Percentiles rank a stretch among this genome's conserved stretches.
These are phyloP conservation scores for Fusarium hainanense DNA, from an alignment of 2,329 filamentous ascomycete genomes.

Conservation along the genomic window DNA sequence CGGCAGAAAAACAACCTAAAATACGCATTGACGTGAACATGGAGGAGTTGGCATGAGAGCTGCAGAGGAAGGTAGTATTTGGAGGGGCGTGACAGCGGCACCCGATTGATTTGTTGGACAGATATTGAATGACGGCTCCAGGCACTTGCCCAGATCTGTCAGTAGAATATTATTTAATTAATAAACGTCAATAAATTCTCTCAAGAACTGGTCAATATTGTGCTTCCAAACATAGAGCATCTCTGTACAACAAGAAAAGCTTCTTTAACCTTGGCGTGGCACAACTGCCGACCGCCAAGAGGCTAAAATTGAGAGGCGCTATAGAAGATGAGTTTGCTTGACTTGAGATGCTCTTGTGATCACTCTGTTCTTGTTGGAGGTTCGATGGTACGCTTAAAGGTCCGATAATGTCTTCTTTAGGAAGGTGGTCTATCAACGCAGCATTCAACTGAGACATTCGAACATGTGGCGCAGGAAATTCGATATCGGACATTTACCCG, in stretches of 20 bases:
- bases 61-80: slow-evolving; percentile 14
- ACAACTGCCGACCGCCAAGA: neutral
- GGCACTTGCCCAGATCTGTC: neutral
- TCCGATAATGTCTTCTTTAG: neutral
- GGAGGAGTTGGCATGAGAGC: neutral
- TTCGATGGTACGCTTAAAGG: slow-evolving; percentile 7
- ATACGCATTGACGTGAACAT: neutral
- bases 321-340: neutral
- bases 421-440: slow-evolving; percentile 15
- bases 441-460: slow-evolving; percentile 10
- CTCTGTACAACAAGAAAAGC: neutral
- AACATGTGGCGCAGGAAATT: slow-evolving; percentile 5
- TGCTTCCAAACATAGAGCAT: neutral
- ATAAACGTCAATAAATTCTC: fast-evolving
- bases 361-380: neutral
- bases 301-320: neutral
- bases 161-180: fast-evolving
- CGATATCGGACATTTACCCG: neutral
- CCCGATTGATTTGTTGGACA: neutral
- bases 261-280: too few relatives aligned
- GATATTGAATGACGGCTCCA: neutral
- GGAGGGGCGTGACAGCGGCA: slow-evolving; percentile 13
- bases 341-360: slow-evolving; percentile 4
- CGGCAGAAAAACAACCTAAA: neutral
- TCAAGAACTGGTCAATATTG: too few relatives aligned